phyloP scores from a whole-genome alignment of 768 basidiomycete species.

The Trametes coccinea region DNA sequence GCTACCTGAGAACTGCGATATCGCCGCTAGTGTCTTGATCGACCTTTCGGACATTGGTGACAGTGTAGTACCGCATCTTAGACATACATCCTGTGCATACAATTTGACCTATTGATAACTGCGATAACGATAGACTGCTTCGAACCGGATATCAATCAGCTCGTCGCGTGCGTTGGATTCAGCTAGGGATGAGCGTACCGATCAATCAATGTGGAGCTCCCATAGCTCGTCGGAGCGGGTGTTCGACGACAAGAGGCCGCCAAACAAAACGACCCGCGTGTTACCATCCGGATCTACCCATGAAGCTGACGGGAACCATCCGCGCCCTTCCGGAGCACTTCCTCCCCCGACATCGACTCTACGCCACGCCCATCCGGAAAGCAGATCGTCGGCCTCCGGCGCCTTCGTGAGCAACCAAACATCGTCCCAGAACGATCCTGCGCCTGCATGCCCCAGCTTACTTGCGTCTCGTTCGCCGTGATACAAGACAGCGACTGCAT shows the following conservation, averaged over 20 bases:
- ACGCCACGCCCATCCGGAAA: slow-evolving; percentile 31
- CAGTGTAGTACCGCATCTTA: not conserved
- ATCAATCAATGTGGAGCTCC: slow-evolving; percentile 36
- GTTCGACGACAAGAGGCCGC: slow-evolving; percentile 44
- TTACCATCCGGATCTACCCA: slow-evolving; percentile 27
- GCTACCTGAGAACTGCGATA: not conserved
- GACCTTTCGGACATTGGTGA: not conserved
- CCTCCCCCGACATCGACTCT: slow-evolving; percentile 24
- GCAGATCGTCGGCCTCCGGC: slow-evolving; percentile 1
- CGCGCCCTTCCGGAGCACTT: slow-evolving; percentile 36
- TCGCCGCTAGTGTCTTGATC: not conserved
- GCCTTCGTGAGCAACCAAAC: slow-evolving; percentile 36
- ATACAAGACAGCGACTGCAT: slow-evolving; percentile 35
- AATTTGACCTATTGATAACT: not conserved
- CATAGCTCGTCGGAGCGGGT: slow-evolving; percentile 44
- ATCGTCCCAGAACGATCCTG: slow-evolving; percentile 43
- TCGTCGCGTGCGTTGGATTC: not conserved
- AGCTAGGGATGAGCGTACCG: not conserved
- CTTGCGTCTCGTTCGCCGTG: slow-evolving; percentile 40
- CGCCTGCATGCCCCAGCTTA: slow-evolving; percentile 40
- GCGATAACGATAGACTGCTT: not conserved
- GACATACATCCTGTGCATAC: not conserved
- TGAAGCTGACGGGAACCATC: slow-evolving; percentile 43
- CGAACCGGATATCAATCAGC: not conserved
- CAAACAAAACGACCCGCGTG: slow-evolving; percentile 27